Evolutionary conservation across 352 stramenopile genomes (phyloP), one percentile per base, ranked within the genome.

Genomic region (Globisporangium ultimum): DNA sequence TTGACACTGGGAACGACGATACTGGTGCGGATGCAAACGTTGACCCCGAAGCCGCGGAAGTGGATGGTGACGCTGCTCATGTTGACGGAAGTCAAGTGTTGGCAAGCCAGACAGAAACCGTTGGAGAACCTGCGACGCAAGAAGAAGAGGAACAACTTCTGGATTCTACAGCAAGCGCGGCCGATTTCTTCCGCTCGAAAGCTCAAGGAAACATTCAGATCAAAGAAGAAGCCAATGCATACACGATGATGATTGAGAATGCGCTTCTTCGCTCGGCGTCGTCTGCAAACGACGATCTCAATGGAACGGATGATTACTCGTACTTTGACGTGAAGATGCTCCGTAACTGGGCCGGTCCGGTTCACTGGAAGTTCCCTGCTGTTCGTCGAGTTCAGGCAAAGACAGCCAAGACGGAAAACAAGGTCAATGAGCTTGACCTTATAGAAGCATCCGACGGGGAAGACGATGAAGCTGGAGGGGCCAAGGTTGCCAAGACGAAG

Each of bases 301-400:
- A 80, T 12, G 68, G 67, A 3, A 70, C 67, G 58, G 76, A 75
- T 49, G 84, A 93, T 32, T 93, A 93, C 53, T 91, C 82, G 49
- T 93, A 90, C 58, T 93, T 92, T 43, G 84, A 93, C 45, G 71
- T 82, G 1, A 92, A 93, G 58, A 71, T 90, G 73, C 69, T 93
- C 24, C 84, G 86, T 17, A 93, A 93, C 54, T 92, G 82, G 82
- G 82, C 82, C 43, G 82, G 82, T 4, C 82, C 84, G 12, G 72
- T 69, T 2, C 80, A 93, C 49, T 88, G 80, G 76, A 93, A 93
- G 50, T 85, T 91, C 40, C 74, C 73, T 53, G 67, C 71, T 24
- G 60, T 76, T 40, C 78, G 78, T 48, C 81, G 79, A 40, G 63
- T 87, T 18, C 72, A 85, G 28, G 57, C 64, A 17, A 84, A 80